phyloP scores from a whole-genome alignment of 2,329 filamentous ascomycete genomes.

The Botrytis sinoallii region DNA sequence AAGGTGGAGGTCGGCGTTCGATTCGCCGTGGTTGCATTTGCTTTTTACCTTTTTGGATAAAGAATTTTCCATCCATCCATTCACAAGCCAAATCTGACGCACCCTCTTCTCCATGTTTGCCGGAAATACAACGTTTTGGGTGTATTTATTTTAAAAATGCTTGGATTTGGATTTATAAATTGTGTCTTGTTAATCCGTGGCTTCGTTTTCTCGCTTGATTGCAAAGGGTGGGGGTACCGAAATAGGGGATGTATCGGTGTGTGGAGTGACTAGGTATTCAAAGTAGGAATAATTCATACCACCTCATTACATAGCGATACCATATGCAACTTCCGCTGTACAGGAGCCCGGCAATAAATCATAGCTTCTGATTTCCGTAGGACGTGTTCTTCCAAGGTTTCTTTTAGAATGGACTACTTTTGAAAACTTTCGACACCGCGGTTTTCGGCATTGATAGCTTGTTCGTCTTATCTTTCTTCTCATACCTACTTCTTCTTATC shows the following conservation, averaged over 20 bases:
- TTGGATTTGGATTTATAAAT: not conserved
- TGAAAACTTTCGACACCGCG: not conserved
- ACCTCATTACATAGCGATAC: not conserved
- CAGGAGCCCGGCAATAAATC: not conserved
- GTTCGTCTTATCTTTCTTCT: not conserved
- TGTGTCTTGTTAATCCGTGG: not conserved
- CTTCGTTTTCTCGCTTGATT: not conserved
- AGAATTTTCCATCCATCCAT: not conserved
- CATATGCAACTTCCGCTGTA: not conserved
- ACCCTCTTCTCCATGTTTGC: accelerated
- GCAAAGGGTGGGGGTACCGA: not conserved
- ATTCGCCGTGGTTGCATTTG: constrained; percentile 3
- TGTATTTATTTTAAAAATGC: not conserved
- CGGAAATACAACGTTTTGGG: not conserved
- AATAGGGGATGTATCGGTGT: not conserved
- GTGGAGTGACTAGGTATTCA: not conserved
- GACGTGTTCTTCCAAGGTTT: not conserved
- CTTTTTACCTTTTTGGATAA: not conserved
- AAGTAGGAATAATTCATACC: not conserved
- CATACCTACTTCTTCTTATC: too few species aligned
- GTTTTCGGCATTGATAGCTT: not conserved
- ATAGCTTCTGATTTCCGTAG: not conserved
- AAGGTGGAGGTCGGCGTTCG: constrained; percentile 16
- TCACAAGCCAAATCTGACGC: not conserved
- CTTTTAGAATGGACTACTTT: not conserved